Percentiles rank a stretch among this genome's conserved stretches.
Conservation (phyloP, 1,284 basidiomycete genomes). For the Rhodotorula sp. region DNA sequence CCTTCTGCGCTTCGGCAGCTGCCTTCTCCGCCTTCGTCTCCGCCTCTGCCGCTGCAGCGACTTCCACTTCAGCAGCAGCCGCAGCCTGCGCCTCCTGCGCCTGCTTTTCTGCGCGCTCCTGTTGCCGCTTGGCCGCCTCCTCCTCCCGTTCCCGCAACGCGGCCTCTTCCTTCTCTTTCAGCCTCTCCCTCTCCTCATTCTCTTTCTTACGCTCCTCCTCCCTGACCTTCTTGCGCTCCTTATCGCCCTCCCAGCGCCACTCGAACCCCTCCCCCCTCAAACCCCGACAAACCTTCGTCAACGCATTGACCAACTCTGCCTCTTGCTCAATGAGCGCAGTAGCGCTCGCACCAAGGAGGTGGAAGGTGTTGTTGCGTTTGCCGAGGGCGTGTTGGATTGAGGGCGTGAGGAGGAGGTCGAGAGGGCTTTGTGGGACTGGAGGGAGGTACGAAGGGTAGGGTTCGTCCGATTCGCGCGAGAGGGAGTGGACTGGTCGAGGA, state of each 20-base stretch:
- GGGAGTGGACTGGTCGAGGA: slow-evolving; percentile 17
- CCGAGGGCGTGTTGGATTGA: slow-evolving; percentile 38
- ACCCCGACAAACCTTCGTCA: slow-evolving; percentile 37
- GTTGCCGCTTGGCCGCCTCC: slow-evolving; percentile 1
- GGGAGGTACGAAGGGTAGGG: slow-evolving; percentile 37
- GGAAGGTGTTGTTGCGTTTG: slow-evolving; percentile 35
- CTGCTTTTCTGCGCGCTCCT: not conserved
- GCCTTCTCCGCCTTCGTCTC: not conserved
- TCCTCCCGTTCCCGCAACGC: not conserved
- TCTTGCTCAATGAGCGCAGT: slow-evolving; percentile 44
- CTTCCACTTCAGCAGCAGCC: not conserved
- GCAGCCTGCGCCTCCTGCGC: slow-evolving; percentile 1
- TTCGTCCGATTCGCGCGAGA: slow-evolving; percentile 15
- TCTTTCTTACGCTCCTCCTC: slow-evolving; percentile 4
- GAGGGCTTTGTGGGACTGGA: slow-evolving; percentile 39
- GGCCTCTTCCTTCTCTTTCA: slow-evolving; percentile 1
- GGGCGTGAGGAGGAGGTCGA: slow-evolving; percentile 42
- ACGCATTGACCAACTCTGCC: slow-evolving; percentile 30
- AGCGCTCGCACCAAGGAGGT: slow-evolving; percentile 35
- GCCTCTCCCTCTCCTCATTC: not conserved
- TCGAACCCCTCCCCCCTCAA: slow-evolving; percentile 43
- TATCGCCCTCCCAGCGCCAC: slow-evolving; percentile 38
- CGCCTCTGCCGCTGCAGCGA: not conserved
- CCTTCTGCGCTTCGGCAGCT: not conserved
- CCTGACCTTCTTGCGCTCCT: not conserved